Conservation (phyloP, 805 yeast genomes). For the Yarrowia yakushimensis region DNA sequence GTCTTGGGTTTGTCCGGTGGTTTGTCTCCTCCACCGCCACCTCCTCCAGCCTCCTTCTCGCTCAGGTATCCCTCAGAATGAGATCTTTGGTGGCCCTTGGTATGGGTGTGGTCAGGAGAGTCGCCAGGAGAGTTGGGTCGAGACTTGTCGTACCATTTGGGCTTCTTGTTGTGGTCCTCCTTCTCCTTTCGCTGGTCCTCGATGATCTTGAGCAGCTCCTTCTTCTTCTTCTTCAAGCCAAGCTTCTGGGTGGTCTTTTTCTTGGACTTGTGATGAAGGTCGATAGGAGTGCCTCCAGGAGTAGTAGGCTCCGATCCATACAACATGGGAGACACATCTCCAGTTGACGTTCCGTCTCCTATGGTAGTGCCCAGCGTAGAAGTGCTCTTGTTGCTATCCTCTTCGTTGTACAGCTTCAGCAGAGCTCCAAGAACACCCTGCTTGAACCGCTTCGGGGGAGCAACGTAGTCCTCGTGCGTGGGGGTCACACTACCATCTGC, state of each 20-base stretch:
- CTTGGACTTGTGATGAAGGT: neutral
- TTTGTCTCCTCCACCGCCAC: neutral
- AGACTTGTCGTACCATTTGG: constrained; percentile 21
- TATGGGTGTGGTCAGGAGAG: neutral
- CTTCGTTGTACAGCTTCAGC: constrained; percentile 55
- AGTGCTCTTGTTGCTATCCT: constrained; percentile 28
- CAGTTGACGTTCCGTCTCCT: constrained; percentile 23
- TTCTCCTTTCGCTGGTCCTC: constrained; percentile 16
- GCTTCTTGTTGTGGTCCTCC: neutral
- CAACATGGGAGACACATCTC: neutral
- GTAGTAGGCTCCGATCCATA: neutral
- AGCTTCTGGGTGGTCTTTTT: constrained; percentile 11
- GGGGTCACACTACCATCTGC: constrained; percentile 30
- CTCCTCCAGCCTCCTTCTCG: neutral
- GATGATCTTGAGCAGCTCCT: constrained; percentile 5
- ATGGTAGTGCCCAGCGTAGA: constrained; percentile 24
- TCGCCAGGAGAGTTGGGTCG: neutral
- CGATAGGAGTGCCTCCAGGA: constrained; percentile 14
- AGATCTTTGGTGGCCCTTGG: neutral
- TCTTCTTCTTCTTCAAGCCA: constrained; percentile 2
- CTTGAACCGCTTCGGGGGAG: constrained; percentile 64
- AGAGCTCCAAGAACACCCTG: constrained; percentile 85
- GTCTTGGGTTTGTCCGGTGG: neutral
- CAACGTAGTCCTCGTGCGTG: constrained; percentile 45
- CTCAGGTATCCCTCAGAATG: neutral